A percentile compares a stretch with the other conserved stretches of the same genome.
These are phyloP conservation scores for Cryptococcus hybrid DNA, from an alignment of 1,284 basidiomycete species.

Conservation along the genomic window DNA sequence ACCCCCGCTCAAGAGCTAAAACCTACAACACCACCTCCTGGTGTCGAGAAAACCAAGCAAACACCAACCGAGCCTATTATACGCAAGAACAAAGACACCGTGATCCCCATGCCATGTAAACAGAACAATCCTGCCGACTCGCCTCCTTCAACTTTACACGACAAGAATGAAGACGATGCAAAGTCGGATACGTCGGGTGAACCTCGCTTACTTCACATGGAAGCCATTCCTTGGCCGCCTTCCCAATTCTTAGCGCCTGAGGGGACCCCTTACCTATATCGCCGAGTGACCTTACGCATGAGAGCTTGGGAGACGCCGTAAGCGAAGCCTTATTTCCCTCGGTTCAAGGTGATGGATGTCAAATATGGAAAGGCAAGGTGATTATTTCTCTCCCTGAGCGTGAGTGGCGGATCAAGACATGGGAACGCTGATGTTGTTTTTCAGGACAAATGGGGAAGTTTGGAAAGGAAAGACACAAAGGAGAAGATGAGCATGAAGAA, in stretches of 20 bases:
- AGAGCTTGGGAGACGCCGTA: not conserved
- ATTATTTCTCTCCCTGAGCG: conserved; percentile 8
- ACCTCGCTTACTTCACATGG: not conserved
- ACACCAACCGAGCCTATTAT: too few relatives aligned
- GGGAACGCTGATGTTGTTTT: too few relatives aligned
- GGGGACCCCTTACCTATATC: conserved; percentile 10
- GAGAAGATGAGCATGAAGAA: too few relatives aligned
- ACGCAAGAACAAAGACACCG: conserved; percentile 14
- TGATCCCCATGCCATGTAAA: conserved; percentile 21
- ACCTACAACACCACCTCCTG: too few relatives aligned
- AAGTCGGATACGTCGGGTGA: not conserved
- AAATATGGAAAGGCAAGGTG: conserved; percentile 8
- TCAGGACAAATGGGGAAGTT: too few relatives aligned
- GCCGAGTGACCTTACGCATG: conserved; percentile 1
- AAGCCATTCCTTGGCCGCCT: conserved; percentile 20
- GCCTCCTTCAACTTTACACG: conserved; percentile 3
- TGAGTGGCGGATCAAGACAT: not conserved
- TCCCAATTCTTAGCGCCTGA: conserved; percentile 6
- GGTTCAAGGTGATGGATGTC: not conserved
- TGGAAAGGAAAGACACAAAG: too few relatives aligned
- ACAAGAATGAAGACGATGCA: not conserved
- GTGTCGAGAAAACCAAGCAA: too few relatives aligned
- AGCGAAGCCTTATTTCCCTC: not conserved
- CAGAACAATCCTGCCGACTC: conserved; percentile 24
- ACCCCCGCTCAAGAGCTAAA: too few relatives aligned